Evolutionary conservation across 225 moss, liverwort and hornwort genomes (phyloP).

Genomic region (Bryoerythrophyllum caledonicum): DNA sequence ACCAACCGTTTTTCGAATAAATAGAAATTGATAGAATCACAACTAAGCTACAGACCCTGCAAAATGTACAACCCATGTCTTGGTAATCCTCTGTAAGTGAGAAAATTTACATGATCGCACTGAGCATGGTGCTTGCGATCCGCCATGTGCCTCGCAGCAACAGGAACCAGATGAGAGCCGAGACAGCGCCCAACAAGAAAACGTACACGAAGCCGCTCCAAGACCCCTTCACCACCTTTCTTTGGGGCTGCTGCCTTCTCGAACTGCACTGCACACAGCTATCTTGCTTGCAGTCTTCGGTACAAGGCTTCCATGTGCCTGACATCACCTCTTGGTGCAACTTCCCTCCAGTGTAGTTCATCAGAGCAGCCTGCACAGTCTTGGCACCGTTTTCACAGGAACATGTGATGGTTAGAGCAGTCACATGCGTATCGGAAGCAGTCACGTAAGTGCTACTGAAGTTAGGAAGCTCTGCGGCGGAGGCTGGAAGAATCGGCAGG

Average conservation of each 20-base stretch:
- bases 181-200: slow-evolving; percentile 75
- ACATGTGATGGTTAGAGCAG: slow-evolving; percentile 57
- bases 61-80: slow-evolving; percentile 24
- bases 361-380: slow-evolving; percentile 60
- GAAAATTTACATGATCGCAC: slow-evolving; percentile 38
- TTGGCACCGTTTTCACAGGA: slow-evolving; percentile 47
- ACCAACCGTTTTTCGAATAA: slow-evolving; percentile 14
- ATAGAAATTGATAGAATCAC: slow-evolving; percentile 1
- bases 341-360: slow-evolving; percentile 46
- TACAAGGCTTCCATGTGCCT: slow-evolving; percentile 52
- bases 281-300: slow-evolving; percentile 42
- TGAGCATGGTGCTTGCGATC: slow-evolving; percentile 45
- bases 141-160: slow-evolving; percentile 59
- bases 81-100: not conserved
- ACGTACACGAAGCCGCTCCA: slow-evolving; percentile 82
- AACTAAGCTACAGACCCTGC: slow-evolving; percentile 13
- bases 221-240: slow-evolving; percentile 62
- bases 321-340: slow-evolving; percentile 52
- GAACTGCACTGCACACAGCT: slow-evolving; percentile 34
- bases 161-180: slow-evolving; percentile 71
- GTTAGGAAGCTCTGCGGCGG: slow-evolving; percentile 52
- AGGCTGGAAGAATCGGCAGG: slow-evolving; percentile 53
- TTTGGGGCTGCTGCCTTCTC: slow-evolving; percentile 40
- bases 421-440: slow-evolving; percentile 55
- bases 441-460: slow-evolving; percentile 58